Evolutionary conservation across 192 early-diverging fungal genomes (phyloP), one percentile per base, ranked within the genome.

Genomic region (Entrophospora sp.): DNA sequence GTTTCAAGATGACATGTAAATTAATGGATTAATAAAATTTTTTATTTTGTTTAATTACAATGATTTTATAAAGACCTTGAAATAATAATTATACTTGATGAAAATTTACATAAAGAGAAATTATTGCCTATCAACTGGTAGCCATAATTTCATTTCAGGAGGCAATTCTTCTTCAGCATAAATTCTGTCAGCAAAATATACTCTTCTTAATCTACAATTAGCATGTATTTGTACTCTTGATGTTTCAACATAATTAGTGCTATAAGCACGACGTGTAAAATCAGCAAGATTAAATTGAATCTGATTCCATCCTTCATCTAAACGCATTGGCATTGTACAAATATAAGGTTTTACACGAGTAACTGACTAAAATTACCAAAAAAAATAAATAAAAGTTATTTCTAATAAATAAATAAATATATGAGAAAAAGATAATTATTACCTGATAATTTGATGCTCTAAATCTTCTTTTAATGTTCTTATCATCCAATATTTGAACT

Each of bases 231-330:
- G 91, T 35, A 95, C 86, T 46, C 95, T 78, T 25, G 83, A 75
- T 0, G 90, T 94, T 73, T 97, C 93, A 30, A 80, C 84, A 70
- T 93, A 92, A 46, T 83, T 80, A 25, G 92, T 93, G 24, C 92
- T 93, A 71, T 94, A 97, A 0, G 87, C 85, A 14, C 88, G 81
- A 42, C 84, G 77, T 4, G 90, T 89, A 71, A 90, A 91, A 66
- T 92, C 90, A 3, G 82, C 86, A 67, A 97, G 69, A 68, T 97
- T 90, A 68, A 97, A 82, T 56, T 88, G 87, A 61, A 97, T 84
- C 71, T 97, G 90, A 71, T 97, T 97, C 95, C 95, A 97, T 10
- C 92, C 93, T 60, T 87, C 80, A 63, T 97, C 95, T 37, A 97
- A 75, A 5, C 89, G 84, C 83, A 97, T 79, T 3, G 93, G 95